Conservation (phyloP, 2,329 filamentous ascomycete species). For the Neurospora sp. region DNA sequence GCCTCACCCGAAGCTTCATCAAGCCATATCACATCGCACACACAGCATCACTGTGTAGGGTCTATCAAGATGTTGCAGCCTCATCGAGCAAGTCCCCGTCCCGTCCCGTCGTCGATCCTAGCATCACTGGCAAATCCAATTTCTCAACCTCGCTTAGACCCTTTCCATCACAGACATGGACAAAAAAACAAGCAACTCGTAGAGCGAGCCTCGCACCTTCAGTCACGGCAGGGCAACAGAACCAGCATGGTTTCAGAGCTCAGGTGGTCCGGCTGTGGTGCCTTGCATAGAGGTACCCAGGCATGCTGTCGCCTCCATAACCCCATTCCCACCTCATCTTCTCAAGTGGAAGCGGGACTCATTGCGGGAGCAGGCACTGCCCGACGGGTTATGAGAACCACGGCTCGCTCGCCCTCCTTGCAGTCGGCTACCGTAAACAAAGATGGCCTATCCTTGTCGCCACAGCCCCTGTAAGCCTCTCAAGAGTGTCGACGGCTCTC, state of each 20-base stretch:
- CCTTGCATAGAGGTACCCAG: not conserved
- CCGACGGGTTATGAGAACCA: not conserved
- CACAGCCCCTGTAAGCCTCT: not conserved
- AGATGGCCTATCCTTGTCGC: not conserved
- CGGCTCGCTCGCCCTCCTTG: not conserved
- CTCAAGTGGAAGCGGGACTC: not conserved
- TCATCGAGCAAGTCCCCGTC: not conserved
- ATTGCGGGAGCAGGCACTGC: not conserved
- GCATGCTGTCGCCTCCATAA: not conserved
- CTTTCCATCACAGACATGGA: not conserved
- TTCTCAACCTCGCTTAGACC: not conserved
- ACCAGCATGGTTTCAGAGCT: not conserved
- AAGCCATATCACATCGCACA: not conserved
- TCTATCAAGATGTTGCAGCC: not conserved
- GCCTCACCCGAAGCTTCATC: not conserved
- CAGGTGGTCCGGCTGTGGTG: not conserved
- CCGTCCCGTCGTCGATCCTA: not conserved
- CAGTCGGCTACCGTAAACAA: not conserved
- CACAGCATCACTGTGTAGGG: not conserved
- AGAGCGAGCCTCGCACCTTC: not conserved
- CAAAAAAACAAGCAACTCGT: not conserved
- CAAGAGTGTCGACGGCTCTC: not conserved
- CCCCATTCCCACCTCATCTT: not conserved
- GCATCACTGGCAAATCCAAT: not conserved
- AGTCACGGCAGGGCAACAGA: not conserved